Evolutionary conservation across 805 yeast species (phyloP).

Genomic region (Starmerella sirachaensis): DNA sequence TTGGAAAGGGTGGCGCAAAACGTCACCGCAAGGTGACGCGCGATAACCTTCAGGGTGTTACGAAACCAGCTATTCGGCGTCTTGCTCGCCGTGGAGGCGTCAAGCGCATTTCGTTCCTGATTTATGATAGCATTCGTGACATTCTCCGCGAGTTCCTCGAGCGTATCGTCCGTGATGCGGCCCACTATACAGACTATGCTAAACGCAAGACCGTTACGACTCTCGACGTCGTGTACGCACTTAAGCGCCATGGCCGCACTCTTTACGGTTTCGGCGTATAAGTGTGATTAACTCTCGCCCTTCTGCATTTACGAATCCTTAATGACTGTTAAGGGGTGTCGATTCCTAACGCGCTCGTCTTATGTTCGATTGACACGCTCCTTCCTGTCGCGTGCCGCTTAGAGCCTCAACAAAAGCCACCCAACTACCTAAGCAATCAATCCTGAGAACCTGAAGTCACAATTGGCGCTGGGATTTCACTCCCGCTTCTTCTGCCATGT

Average conservation of each 20-base stretch:
- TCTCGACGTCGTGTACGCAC: conserved; percentile 95
- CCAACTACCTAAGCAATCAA: too few relatives aligned
- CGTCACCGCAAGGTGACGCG: conserved; percentile 99
- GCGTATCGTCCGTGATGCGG: conserved; percentile 97
- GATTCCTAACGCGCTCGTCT: too few relatives aligned
- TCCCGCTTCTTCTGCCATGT: too few relatives aligned
- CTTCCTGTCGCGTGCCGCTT: too few relatives aligned
- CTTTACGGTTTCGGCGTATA: conserved; percentile 99
- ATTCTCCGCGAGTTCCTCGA: conserved; percentile 92
- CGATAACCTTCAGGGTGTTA: conserved; percentile 99
- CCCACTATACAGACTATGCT: conserved; percentile 99
- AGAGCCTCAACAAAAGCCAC: too few relatives aligned
- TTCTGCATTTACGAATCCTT: too few relatives aligned
- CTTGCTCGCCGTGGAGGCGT: conserved; percentile 99
- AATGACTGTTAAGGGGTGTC: too few relatives aligned
- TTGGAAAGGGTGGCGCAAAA: conserved; percentile 99
- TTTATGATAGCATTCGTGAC: conserved; percentile 97
- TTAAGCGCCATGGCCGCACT: conserved; percentile 99
- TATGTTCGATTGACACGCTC: too few relatives aligned
- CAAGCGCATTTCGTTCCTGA: conserved; percentile 97
- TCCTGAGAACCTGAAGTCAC: too few relatives aligned
- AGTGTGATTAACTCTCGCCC: too few relatives aligned
- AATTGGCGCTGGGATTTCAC: too few relatives aligned
- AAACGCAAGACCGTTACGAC: conserved; percentile 99
- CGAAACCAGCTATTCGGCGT: conserved; percentile 99